Base-by-base conservation (phyloP, 1,139 yeast genomes). In the Pichia cactophila region DNA sequence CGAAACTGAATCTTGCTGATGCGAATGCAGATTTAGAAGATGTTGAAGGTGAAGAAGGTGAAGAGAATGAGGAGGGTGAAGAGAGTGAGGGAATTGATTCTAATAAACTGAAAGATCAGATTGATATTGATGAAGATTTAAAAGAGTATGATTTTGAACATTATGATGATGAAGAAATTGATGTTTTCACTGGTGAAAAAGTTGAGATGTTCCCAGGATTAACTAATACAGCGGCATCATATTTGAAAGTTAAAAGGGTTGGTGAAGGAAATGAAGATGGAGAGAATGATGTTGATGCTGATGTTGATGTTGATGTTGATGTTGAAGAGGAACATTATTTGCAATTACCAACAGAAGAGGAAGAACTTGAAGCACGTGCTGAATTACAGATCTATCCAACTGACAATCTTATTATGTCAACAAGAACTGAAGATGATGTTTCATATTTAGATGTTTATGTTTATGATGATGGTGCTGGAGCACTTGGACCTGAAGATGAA, bases 391-490 rank as follows among this genome's bases (percentile, higher is more conserved):
- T 94, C 45, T 81, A 85, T 59, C 94, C 96, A 42, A 83, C 94
- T 2, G 99, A 92, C 67, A 90, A 89, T 65, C 70, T 92, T 70
- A 80, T 92, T 38, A 74, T 92, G 58, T 90, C 96, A 12, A 85
- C 97, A 1, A 83, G 96, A 71, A 94, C 99, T 2, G 97, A 92
- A 64, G 98, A 92, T 65, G 97, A 92, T 48, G 76, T 92, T 43
- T 89, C 97, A 14, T 86, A 85, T 63, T 73, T 92, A 62, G 98
- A 92, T 62, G 94, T 92, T 2, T 90, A 90, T 61, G 87, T 94
- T 31, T 92, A 90, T 66, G 97, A 92, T 65, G 96, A 90, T 63
- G 95, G 95, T 63, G 90, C 92, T 20, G 92, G 90, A 33, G 57
- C 57, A 23, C 46, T 54, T 23, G 86, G 85, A 47, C 86, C 85